Conservation (phyloP, 2,329 filamentous ascomycete genomes). For the Metarhizium anisopliae region DNA sequence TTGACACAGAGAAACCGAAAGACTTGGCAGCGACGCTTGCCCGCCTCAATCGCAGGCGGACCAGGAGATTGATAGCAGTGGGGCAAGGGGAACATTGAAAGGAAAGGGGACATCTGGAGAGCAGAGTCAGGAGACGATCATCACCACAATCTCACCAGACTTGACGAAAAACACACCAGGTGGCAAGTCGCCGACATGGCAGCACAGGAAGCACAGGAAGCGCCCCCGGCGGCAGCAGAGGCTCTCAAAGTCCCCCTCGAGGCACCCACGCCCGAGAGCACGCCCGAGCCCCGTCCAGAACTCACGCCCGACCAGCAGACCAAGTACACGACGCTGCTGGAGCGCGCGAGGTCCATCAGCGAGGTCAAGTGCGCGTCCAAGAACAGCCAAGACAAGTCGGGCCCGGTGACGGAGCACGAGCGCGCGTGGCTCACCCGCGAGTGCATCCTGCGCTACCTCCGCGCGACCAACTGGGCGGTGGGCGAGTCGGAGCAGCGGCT, state of each 20-base stretch:
- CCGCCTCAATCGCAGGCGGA: too few relatives aligned
- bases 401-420: slow-evolving; percentile 68
- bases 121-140: too few relatives aligned
- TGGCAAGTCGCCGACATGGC: background rate
- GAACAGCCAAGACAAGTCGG: slow-evolving; percentile 49
- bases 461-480: slow-evolving; percentile 84
- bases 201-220: background rate
- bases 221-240: background rate
- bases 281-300: slow-evolving; percentile 44
- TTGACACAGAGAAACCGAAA: too few relatives aligned
- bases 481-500: slow-evolving; percentile 71
- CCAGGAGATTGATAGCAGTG: too few relatives aligned
- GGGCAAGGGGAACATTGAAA: too few relatives aligned
- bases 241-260: slow-evolving; percentile 45
- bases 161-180: background rate
- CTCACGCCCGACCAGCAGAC: slow-evolving; percentile 68
- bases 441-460: slow-evolving; percentile 85
- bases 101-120: too few relatives aligned
- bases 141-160: too few relatives aligned
- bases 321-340: slow-evolving; percentile 74
- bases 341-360: slow-evolving; percentile 61
- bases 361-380: slow-evolving; percentile 36
- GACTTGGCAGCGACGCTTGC: too few relatives aligned
- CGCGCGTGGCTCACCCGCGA: slow-evolving; percentile 86
- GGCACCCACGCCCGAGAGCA: slow-evolving; percentile 47